Evolutionary conservation across 768 basidiomycete species (phyloP).

Genomic region (Kwoniella mangroviensis): DNA sequence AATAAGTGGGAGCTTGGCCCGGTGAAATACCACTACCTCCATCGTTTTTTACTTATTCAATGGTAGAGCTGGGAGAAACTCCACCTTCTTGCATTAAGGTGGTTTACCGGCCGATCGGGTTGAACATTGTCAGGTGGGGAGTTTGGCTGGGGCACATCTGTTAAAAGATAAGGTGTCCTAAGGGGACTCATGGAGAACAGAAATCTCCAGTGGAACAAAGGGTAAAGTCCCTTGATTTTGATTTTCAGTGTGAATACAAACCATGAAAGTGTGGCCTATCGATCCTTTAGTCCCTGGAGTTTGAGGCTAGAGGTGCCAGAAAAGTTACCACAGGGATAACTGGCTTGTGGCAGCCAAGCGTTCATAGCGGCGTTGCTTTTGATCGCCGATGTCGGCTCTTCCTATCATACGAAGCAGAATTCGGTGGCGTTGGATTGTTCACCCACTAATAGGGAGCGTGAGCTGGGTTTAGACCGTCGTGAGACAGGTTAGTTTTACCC

Average conservation of each 20-base stretch:
- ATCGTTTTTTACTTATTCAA: slow-evolving; percentile 80
- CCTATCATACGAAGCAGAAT: slow-evolving; percentile 81
- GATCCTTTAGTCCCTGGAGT: slow-evolving; percentile 80
- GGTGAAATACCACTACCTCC: slow-evolving; percentile 83
- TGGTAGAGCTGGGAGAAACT: no score
- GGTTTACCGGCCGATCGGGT: no score
- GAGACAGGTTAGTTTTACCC: slow-evolving; percentile 84
- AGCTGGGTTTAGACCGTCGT: slow-evolving; percentile 78
- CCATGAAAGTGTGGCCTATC: slow-evolving; percentile 82
- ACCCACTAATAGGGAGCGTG: slow-evolving; percentile 72
- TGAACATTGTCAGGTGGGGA: slow-evolving; percentile 79
- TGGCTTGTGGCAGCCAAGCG: slow-evolving; percentile 80
- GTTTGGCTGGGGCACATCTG: slow-evolving; percentile 82
- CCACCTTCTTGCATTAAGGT: no score
- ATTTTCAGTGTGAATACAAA: slow-evolving; percentile 81
- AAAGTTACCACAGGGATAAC: slow-evolving; percentile 80
- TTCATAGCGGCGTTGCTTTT: no score
- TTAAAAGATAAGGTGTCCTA: slow-evolving; percentile 81
- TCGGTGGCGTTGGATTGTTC: slow-evolving; percentile 80
- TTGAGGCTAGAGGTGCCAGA: slow-evolving; percentile 80
- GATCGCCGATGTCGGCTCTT: slow-evolving; percentile 80
- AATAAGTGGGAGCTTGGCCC: slow-evolving; percentile 79
- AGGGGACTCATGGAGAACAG: slow-evolving; percentile 78
- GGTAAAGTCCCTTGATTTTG: slow-evolving; percentile 83
- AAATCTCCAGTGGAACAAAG: slow-evolving; percentile 79